Conservation (phyloP, 106 monocot species). For the Dioscorea zingiberensis region DNA sequence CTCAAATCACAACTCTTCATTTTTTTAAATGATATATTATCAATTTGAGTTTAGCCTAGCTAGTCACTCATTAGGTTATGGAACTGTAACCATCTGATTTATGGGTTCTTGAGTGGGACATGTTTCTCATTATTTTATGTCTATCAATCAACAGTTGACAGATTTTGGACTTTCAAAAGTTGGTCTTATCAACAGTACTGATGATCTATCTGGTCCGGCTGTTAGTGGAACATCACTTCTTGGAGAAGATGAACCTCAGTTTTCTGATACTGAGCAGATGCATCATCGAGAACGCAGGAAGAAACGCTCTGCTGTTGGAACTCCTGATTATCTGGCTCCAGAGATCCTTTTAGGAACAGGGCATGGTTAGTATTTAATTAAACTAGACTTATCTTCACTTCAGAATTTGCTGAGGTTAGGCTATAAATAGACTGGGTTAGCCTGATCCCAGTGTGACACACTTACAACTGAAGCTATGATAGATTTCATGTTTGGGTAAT, state of each 20-base stretch:
- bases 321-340: conserved; percentile 99
- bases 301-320: conserved; percentile 98
- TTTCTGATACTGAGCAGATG: conserved; percentile 49
- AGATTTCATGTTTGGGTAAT: too few relatives aligned
- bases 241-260: conserved; percentile 89
- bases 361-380: conserved; percentile 58
- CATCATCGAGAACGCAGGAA: conserved; percentile 79
- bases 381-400: too few relatives aligned
- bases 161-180: conserved; percentile 99
- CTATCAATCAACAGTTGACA: conserved; percentile 58
- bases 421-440: too few relatives aligned
- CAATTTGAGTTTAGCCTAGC: too few relatives aligned
- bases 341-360: conserved; percentile 96
- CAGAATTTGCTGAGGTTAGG: too few relatives aligned
- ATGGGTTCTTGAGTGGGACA: too few relatives aligned
- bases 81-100: too few relatives aligned
- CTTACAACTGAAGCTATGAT: too few relatives aligned
- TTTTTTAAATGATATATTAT: too few relatives aligned
- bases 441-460: too few relatives aligned
- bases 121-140: background rate
- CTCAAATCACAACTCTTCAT: too few relatives aligned
- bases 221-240: conserved; percentile 79
- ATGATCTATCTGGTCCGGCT: conserved; percentile 94
- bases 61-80: too few relatives aligned
- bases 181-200: conserved; percentile 97